Base-by-base conservation (phyloP, 1,284 basidiomycete genomes). In the Ustilago lituana region DNA sequence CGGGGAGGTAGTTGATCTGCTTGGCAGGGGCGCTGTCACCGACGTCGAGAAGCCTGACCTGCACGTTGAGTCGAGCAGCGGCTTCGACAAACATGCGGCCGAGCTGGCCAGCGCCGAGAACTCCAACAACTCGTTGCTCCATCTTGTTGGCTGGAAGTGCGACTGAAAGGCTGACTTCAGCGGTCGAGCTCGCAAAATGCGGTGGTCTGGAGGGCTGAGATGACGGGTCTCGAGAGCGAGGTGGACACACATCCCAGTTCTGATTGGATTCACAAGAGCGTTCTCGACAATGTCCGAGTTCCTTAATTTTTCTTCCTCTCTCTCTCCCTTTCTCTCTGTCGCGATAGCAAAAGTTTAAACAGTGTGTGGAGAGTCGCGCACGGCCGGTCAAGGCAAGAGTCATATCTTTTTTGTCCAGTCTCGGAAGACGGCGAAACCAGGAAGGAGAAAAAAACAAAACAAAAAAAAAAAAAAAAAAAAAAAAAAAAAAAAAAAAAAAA, bases 71-170 rank as follows among this genome's bases (percentile, higher is more conserved):
- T 32, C 94, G 86, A 10, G 93, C 89, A 1, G 95, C 95, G 0
- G 95, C 90, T 44, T 91, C 90, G 9, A 90, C 92, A 35, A 99
- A 88, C 95, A 99, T 98, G 37, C 96, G 93, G 41, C 96, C 96
- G 15, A 99, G 88, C 84, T 98, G 95, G 74, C 95, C 95, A 45
- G 95, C 96, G 74, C 95, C 95, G 11, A 78, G 71, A 41, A 79
- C 76, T 39, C 78, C 78, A 8, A 79, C 77, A 10, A 72, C 64
- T 9, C 68, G 43, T 29, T 47, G 38, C 38, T 76, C 72, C 74
- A 76, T 76, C 35, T 54, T 51, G n/a, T 14, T 24, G n/a, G 31
- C 23, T 40, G 4, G 20, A 40, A 26, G 38, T 26, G n/a, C n/a
- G n/a, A n/a, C n/a, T n/a, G n/a, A n/a, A n/a, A n/a, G n/a, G n/a